Evolutionary conservation across 148 eudicot species (phyloP).

Genomic region (Chenopodium formosanum): DNA sequence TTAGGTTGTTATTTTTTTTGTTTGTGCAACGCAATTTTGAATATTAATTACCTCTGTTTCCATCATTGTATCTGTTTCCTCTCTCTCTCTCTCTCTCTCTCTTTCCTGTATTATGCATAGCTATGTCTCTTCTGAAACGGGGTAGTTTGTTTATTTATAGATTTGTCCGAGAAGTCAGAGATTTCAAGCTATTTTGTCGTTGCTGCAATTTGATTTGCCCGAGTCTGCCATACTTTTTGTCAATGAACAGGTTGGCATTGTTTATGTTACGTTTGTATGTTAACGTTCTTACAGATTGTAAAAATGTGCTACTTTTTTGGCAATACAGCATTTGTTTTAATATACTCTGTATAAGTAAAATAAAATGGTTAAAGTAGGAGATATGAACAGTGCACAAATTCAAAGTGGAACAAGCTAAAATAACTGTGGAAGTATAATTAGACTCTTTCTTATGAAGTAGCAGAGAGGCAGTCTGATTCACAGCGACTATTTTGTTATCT

Average conservation of each 20-base stretch:
- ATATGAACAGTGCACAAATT: no score
- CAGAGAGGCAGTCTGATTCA: background rate
- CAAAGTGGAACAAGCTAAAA: no score
- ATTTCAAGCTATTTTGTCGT: slow-evolving; percentile 50
- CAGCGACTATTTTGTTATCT: background rate
- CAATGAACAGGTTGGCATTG: slow-evolving; percentile 68
- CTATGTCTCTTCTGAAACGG: slow-evolving; percentile 16
- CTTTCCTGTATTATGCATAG: background rate
- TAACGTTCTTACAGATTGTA: background rate
- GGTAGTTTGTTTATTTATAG: slow-evolving; percentile 33
- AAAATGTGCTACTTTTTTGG: background rate
- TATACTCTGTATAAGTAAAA: no score
- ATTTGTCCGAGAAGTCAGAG: slow-evolving; percentile 57
- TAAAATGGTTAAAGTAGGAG: no score
- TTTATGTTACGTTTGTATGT: background rate
- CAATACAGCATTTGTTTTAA: background rate
- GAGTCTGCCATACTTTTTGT: slow-evolving; percentile 90
- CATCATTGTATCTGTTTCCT: background rate
- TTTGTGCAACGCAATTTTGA: background rate
- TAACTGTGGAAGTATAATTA: no score
- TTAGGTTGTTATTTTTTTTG: background rate
- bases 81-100: background rate
- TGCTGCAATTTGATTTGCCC: slow-evolving; percentile 68
- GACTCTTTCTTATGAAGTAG: background rate
- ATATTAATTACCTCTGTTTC: background rate